phyloP scores from a whole-genome alignment of 495 filamentous ascomycete species.

The Aspergillus baeticus region DNA sequence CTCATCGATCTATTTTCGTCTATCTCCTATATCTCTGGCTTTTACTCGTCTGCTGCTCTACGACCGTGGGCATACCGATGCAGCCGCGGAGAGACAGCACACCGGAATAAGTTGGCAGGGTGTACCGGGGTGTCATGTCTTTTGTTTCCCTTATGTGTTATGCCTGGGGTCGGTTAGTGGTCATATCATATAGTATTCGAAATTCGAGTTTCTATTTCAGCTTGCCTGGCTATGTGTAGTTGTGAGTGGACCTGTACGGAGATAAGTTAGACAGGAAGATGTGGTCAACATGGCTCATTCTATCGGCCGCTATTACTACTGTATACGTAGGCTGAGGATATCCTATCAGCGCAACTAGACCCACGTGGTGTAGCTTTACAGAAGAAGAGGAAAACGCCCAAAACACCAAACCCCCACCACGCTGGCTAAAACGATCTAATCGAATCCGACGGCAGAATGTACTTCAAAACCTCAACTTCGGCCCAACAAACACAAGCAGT shows the following conservation, averaged over 20 bases:
- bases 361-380: not conserved
- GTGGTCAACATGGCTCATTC: too few relatives aligned
- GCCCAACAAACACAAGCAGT: slow-evolving; percentile 73
- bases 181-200: too few relatives aligned
- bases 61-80: slow-evolving; percentile 9
- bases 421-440: not conserved
- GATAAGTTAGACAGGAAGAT: too few relatives aligned
- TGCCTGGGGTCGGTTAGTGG: slow-evolving; percentile 16
- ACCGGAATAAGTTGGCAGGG: slow-evolving; percentile 30
- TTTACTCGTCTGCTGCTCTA: slow-evolving; percentile 15
- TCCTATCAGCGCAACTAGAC: too few relatives aligned
- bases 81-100: slow-evolving; percentile 24
- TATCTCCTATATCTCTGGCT: not conserved
- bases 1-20: slow-evolving; percentile 31
- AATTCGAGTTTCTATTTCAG: too few relatives aligned
- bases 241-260: too few relatives aligned
- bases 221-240: too few relatives aligned
- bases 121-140: slow-evolving; percentile 38
- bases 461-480: slow-evolving; percentile 77
- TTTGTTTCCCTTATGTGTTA: slow-evolving; percentile 45
- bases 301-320: too few relatives aligned
- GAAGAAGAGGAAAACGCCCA: not conserved
- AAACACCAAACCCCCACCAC: not conserved
- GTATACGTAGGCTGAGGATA: too few relatives aligned
- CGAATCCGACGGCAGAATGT: not conserved